These are phyloP conservation scores for Lactifluus subvellereus DNA, from an alignment of 768 basidiomycete species.

Conservation along the genomic window DNA sequence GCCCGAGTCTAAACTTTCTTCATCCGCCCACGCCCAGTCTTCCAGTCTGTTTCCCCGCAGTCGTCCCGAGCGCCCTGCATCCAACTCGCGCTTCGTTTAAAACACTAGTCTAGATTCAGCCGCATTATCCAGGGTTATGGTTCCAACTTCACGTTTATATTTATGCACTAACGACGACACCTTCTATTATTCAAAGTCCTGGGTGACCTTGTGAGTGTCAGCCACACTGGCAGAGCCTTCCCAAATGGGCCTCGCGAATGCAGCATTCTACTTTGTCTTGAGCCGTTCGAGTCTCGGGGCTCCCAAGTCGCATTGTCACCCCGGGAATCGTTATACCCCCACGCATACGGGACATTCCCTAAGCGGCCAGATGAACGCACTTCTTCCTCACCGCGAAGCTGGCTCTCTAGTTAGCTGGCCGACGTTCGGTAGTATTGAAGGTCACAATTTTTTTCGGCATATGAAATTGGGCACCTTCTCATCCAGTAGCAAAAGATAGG, in stretches of 20 bases:
- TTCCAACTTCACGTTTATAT: not conserved
- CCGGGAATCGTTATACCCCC: conserved; percentile 5
- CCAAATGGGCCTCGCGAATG: not conserved
- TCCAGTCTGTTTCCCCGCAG: conserved; percentile 21
- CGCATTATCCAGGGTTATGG: not conserved
- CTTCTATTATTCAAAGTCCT: not conserved
- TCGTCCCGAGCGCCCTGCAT: conserved; percentile 13
- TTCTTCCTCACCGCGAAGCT: conserved; percentile 4
- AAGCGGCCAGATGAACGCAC: conserved; percentile 1
- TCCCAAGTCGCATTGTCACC: not conserved
- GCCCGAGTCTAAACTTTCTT: conserved; percentile 23
- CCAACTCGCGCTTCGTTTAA: not conserved
- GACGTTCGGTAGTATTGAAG: conserved; percentile 5
- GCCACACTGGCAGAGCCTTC: not conserved
- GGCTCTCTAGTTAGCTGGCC: not conserved
- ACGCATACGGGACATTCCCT: not conserved
- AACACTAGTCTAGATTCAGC: not conserved
- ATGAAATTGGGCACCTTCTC: not conserved
- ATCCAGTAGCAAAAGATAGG: conserved; percentile 14
- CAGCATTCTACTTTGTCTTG: not conserved
- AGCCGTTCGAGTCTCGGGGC: not conserved
- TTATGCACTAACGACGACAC: not conserved
- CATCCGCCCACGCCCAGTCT: conserved; percentile 13
- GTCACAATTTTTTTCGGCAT: not conserved
- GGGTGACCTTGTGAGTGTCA: not conserved